Base-by-base conservation (phyloP, 2,329 filamentous ascomycete genomes). In the Diplodia sapinea region DNA sequence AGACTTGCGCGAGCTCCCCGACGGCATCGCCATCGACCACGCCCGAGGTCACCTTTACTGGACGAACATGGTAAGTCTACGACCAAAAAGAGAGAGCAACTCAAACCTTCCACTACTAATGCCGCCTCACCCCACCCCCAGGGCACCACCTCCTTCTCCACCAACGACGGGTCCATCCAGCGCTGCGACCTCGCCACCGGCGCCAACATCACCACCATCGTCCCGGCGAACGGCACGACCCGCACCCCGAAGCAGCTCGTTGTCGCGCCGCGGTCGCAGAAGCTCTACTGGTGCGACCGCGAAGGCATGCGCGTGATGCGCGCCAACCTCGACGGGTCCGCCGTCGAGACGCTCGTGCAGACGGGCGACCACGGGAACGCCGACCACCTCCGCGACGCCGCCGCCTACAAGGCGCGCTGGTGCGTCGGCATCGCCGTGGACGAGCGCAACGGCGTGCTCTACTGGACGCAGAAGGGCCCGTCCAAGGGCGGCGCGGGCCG, bases 401-500 rank as follows among this genome's bases (percentile, higher is more conserved):
- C 26, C 26, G 26, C 0, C 26, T 26, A 84, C 36, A 69, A 71
- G 11, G 70, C 26, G 15, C 52, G 78, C 4, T 87, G 85, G 85
- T 87, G 84, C 66, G 86, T 89, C 9, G 87, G 87, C 1, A 80
- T 89, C 49, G 74, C 82, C 0, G 78, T 89, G 0, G 81, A 82
- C 3, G 75, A 76, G 0, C 68, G 74, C 0, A 74, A 76, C 0
- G 79, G 80, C 15, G 80, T 82, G 51, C 78, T 89, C 55, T 88
- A 85, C 78, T 89, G 87, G 87, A 86, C 84, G 0, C 86, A 88
- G 63, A 88, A 89, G 71, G 87, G 87, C 0, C 76, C 79, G 0
- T 80, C 82, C 3, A 88, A 88, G 73, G 80, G 78, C 0, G 76
- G 74, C 1, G 72, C 80, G 50, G 87, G 87, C 0, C 79, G 82